Evolutionary conservation across 2,329 filamentous ascomycete species (phyloP), one percentile per base, ranked within the genome.

Genomic region (Alternaria rosae): DNA sequence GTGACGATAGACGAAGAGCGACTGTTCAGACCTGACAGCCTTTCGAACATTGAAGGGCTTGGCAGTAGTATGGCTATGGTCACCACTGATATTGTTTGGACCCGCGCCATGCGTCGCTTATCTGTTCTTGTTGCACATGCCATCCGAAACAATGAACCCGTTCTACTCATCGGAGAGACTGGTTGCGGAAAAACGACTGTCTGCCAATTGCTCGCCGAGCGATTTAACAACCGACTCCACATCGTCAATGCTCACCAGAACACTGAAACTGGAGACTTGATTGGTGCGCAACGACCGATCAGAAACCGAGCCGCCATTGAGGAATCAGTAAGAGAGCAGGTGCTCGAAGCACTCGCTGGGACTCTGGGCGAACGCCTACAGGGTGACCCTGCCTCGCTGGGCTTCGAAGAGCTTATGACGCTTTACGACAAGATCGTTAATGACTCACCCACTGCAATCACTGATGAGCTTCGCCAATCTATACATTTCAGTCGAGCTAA

Each of bases 221-320:
- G 92, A 5, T 86, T 92, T 65, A 83, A 85, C 15, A 93, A 91
- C 71, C 84, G 92, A 65, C 83, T 99, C 41, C 89, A 94, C 69
- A 95, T 94, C 70, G 91, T 99, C 73, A 99, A 99, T 76, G 95
- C 96, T 3, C 96, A 99, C 79, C 94, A 98, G 70, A 99, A 99
- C 68, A 94, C 95, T 0, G 96, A 99, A 78, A 98, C 96, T 0
- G 94, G 95, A 15, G 95, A 99, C 78, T 85, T 99, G 11, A 98
- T 99, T 68, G 95, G 95, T 67, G 95, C 95, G 4, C 95, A 99
- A 78, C 85, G 95, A 62, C 95, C 95, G 4, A 88, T 98, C 21
- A 87, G 96, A 66, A 98, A 98, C 76, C 88, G 94, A 43, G 88
- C 89, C 13, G 88, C 88, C 1, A 88, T 97, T 32, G 82, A 92